Evolutionary conservation across 495 filamentous ascomycete species (phyloP), one percentile per base, ranked within the genome.

Genomic region (Penicillium subrubescens): DNA sequence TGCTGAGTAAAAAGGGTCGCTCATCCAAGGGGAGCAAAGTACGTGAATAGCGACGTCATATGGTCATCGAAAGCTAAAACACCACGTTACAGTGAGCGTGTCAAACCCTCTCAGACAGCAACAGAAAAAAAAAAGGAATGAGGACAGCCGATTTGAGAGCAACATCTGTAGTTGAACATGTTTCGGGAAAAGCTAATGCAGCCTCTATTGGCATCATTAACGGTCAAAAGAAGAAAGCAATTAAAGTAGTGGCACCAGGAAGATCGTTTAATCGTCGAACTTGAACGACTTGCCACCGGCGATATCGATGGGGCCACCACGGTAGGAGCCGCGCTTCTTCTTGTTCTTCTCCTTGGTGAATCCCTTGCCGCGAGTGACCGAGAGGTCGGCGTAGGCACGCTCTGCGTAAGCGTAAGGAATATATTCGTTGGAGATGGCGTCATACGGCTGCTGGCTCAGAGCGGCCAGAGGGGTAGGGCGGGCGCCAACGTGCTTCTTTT

Each of bases 261-360:
- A 35, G 37, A 44, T 67, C 58, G 21, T 66, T 73, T 88, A 94
- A 76, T 92, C 88, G 3, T 94, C 90, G 79, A 97, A 97, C 82
- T 94, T 96, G 78, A 94, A 90, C 54, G 90, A 88, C 65, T 88
- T 87, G 21, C 86, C 86, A 17, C 77, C 75, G 23, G 73, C 63
- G 62, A 92, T 89, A 74, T 96, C 92, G 64, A 97, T 92, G 23
- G 82, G 81, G 10, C 94, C 94, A 14, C 93, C 94, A 59, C 89
- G 86, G 81, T 96, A 97, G 56, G 87, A 90, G 52, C 96, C 96
- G 69, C 91, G 77, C 79, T 82, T 83, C 82, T 91, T 91, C 83
- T 98, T 99, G 76, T 99, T 97, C 88, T 99, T 99, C 81, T 98
- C 96, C 84, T 99, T 99, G 59, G 94, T 99, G 80, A 99, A 99